These are phyloP conservation scores for Ophiocordyceps robertsii DNA, from an alignment of 2,329 filamentous ascomycete species.

Conservation along the genomic window DNA sequence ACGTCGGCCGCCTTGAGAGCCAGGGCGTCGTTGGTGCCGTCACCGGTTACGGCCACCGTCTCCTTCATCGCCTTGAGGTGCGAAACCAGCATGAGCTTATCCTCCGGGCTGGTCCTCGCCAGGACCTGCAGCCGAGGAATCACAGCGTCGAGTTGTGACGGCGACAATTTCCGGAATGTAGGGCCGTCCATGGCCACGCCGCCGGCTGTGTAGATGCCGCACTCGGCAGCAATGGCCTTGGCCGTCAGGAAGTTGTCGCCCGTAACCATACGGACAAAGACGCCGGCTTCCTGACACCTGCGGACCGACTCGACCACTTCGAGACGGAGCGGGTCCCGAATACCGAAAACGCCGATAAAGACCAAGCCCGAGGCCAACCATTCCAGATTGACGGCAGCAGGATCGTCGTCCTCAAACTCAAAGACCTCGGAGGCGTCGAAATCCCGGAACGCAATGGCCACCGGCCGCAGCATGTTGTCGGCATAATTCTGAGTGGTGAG, in stretches of 20 bases:
- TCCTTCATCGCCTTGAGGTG: constrained; percentile 51
- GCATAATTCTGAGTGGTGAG: constrained; percentile 39
- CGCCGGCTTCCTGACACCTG: constrained; percentile 49
- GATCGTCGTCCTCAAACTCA: constrained; percentile 27
- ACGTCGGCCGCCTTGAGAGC: constrained; percentile 54
- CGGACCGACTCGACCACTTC: constrained; percentile 49
- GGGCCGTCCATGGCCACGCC: constrained; percentile 46
- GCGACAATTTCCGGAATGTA: constrained; percentile 43
- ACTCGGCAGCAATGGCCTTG: constrained; percentile 29
- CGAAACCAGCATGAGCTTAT: constrained; percentile 53
- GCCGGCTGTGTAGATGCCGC: constrained; percentile 38
- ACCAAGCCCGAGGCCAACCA: constrained; percentile 33
- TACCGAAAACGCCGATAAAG: constrained; percentile 41
- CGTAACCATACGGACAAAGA: constrained; percentile 53
- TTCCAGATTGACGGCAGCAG: constrained; percentile 20
- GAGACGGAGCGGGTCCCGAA: constrained; percentile 52
- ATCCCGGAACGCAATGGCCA: constrained; percentile 62
- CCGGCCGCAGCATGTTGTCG: constrained; percentile 57
- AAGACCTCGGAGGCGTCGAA: constrained; percentile 56
- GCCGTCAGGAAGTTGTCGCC: constrained; percentile 30
- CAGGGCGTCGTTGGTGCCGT: constrained; percentile 54
- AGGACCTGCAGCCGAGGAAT: constrained; percentile 54
- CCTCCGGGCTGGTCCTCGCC: constrained; percentile 55
- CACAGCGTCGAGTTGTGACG: constrained; percentile 32
- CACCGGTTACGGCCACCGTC: constrained; percentile 53